These are phyloP conservation scores for Elymus sibiricus DNA, from an alignment of 176 grass and related monocot genomes.

Conservation along the genomic window DNA sequence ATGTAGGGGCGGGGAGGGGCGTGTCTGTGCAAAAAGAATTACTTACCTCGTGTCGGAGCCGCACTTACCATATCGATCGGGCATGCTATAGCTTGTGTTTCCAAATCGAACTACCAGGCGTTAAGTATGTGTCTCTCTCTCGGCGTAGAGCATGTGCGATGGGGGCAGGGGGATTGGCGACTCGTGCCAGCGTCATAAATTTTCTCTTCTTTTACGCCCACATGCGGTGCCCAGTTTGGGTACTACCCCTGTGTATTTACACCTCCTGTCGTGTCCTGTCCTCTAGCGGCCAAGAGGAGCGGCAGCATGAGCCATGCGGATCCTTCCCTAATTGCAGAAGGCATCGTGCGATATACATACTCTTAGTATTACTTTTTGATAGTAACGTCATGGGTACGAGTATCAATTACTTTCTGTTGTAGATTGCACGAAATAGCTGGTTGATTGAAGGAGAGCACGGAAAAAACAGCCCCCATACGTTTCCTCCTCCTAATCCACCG, in stretches of 20 bases:
- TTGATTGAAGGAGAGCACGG: background rate
- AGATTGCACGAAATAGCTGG: background rate
- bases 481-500: background rate
- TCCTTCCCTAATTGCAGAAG: background rate
- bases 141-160: background rate
- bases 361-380: background rate
- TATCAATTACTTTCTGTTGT: background rate
- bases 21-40: background rate
- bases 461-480: background rate
- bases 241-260: background rate
- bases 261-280: background rate
- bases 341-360: background rate
- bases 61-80: background rate
- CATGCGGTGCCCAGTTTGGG: background rate
- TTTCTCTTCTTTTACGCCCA: background rate
- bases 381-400: background rate
- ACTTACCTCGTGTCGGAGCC: background rate
- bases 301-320: background rate
- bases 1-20: background rate
- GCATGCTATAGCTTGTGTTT: background rate
- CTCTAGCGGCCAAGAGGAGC: constrained; percentile 4
- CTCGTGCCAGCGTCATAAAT: background rate
- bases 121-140: background rate
- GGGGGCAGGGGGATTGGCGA: background rate
- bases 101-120: background rate